Conservation (phyloP, 176 grass and related monocot species). For the Zea mays region Zm-B73-REFERENCE-NAM-5.0 NC_050101.1:166602501-166603000, state of each 20-base stretch:
- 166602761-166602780: not conserved
- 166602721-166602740: not conserved
- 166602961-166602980: constrained; percentile 42
- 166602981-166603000: constrained; percentile 43
- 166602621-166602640: not conserved
- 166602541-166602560: not conserved
- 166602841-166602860: constrained; percentile 2
- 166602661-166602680: not conserved
- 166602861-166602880: constrained; percentile 11
- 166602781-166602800: not conserved
- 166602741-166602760: constrained; percentile 9
- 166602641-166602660: not conserved
- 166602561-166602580: not conserved
- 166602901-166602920: constrained; percentile 24
- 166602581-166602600: constrained; percentile 2
- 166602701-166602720: not conserved
- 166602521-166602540: constrained; percentile 1
- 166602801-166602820: constrained; percentile 1
- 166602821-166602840: not conserved
- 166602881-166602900: not conserved
- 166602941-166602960: constrained; percentile 27
- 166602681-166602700: too few species aligned
- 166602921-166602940: constrained; percentile 29
- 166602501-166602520: not conserved
- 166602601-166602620: not conserved